A percentile compares a stretch with the other conserved stretches of the same genome.
Evolutionary conservation across 202 grass and related monocot species (phyloP).

Genomic region (Miscanthus sacchariflorus): DNA sequence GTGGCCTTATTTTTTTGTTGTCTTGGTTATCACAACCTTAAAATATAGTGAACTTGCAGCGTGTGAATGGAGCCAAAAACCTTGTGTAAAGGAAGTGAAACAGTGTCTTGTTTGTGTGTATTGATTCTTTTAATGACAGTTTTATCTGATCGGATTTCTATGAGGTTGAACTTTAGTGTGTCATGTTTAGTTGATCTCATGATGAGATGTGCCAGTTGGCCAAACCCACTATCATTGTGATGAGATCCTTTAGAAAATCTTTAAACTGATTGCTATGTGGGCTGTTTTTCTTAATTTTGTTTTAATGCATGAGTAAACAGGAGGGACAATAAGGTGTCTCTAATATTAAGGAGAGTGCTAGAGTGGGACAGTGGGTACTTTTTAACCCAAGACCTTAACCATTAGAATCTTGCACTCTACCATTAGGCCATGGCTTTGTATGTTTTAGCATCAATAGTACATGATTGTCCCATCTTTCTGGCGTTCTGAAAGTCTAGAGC

Average conservation of each 20-base stretch:
- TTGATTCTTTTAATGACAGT: neutral
- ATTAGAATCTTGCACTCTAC: constrained; percentile 4
- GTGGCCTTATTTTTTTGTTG: neutral
- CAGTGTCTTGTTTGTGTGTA: neutral
- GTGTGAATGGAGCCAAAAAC: constrained; percentile 31
- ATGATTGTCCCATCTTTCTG: constrained; percentile 22
- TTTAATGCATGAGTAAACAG: neutral
- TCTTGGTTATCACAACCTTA: constrained; percentile 9
- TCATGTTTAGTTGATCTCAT: constrained; percentile 15
- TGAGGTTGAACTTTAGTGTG: constrained; percentile 4
- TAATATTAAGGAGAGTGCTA: neutral
- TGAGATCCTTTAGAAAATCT: neutral
- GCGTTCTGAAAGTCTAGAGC: constrained; percentile 11
- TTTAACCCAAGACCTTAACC: neutral
- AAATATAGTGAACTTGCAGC: neutral
- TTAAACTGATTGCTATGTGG: neutral
- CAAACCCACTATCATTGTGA: neutral
- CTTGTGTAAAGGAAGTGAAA: constrained; percentile 26
- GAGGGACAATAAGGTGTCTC: neutral
- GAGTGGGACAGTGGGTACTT: neutral
- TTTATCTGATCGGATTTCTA: neutral
- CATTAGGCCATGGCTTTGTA: neutral
- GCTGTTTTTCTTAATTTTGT: neutral
- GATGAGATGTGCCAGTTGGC: neutral
- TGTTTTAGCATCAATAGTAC: constrained; percentile 8